Evolutionary conservation across 192 early-diverging fungal species (phyloP).

Genomic region (Backusella tuberculispora): DNA sequence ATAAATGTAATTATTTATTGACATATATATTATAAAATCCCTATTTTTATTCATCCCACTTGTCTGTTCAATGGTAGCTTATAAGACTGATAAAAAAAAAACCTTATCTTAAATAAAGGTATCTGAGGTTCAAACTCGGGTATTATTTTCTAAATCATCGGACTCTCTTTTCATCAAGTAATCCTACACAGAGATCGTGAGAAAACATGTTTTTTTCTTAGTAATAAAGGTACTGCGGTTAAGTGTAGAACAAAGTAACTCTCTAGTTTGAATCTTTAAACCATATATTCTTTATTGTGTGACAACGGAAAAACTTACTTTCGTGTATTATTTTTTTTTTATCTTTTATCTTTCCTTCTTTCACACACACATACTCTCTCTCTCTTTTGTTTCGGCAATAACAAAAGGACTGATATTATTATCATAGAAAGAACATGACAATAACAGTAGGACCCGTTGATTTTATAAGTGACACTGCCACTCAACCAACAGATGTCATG

Average conservation of each 20-base stretch:
- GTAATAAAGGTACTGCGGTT: neutral
- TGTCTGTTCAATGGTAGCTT: no score
- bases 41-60: no score
- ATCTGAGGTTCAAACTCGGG: no score
- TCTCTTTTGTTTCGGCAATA: no score
- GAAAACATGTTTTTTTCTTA: neutral
- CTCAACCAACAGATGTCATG: constrained; percentile 67
- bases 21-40: no score
- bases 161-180: no score
- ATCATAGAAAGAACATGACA: neutral
- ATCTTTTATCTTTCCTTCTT: neutral
- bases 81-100: no score
- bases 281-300: neutral
- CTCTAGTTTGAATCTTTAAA: neutral
- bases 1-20: no score
- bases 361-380: neutral
- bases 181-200: neutral
- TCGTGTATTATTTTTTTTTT: neutral
- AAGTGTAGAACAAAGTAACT: neutral
- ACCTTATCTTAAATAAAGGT: no score
- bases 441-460: constrained; percentile 23
- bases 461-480: constrained; percentile 59
- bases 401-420: no score
- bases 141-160: no score
- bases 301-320: neutral